Conservation (phyloP, 208 protist species). For the Polymyxa betae region DNA sequence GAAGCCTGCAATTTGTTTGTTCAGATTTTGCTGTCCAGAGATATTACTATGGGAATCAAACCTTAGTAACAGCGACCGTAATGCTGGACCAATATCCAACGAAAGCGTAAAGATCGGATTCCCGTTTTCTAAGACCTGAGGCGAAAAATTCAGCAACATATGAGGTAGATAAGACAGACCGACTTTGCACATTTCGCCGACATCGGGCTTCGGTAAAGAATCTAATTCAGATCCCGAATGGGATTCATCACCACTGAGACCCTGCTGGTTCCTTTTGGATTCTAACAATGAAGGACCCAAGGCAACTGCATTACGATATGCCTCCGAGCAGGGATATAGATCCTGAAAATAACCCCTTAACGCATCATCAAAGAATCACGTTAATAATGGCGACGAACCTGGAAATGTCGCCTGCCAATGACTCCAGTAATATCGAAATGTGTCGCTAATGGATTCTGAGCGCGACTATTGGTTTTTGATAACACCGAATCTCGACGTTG, state of each 20-base stretch:
- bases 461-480: neutral
- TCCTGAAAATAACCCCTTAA: neutral
- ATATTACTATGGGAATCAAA: neutral
- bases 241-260: neutral
- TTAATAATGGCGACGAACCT: slow-evolving; percentile 30
- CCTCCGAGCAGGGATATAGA: slow-evolving; percentile 15
- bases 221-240: neutral
- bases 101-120: neutral
- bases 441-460: neutral
- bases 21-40: too few relatives aligned
- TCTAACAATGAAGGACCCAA: slow-evolving; percentile 10
- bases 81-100: slow-evolving; percentile 5
- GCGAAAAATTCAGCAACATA: neutral
- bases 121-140: slow-evolving; percentile 35
- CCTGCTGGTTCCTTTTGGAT: neutral
- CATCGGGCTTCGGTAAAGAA: neutral
- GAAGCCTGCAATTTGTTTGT: neutral
- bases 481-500: neutral
- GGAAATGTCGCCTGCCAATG: neutral
- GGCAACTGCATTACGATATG: slow-evolving; percentile 12
- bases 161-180: neutral
- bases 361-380: neutral
- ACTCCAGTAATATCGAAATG: neutral
- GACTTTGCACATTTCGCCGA: slow-evolving; percentile 15
- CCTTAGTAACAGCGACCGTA: neutral